Base-by-base conservation (phyloP, 2,329 filamentous ascomycete genomes). In the Zymoseptoria passerinii region DNA sequence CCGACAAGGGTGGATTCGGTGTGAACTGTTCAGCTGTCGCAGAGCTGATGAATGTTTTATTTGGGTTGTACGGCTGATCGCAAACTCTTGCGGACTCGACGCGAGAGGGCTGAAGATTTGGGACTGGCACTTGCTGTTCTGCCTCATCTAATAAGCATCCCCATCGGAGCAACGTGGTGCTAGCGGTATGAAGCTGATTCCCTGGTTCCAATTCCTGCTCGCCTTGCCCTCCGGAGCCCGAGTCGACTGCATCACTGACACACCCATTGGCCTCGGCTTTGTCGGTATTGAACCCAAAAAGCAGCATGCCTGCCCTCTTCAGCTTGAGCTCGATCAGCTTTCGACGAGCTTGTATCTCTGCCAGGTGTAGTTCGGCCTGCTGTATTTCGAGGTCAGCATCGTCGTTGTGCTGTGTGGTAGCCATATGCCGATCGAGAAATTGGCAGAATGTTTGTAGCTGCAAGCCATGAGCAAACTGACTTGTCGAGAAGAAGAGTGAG, bases 11-110 rank as follows among this genome's bases (percentile, higher is more conserved):
- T 76, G 77, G 20, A 76, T 75, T 48, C 83, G 89, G 76, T 86
- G 92, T 1, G 78, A 83, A 76, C 0, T 83, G 80, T 0, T 81
- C 81, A 67, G 85, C 79, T 60, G 85, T 84, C 27, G 16, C 20
- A 27, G 50, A 20, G 66, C 80, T 81, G 67, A 80, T 82, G 50
- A 19, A 51, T 8, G 27, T 13, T 16, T 3, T 27, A 27, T 27
- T 27, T 0, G 88, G 86, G 66, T 87, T 91, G 78, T 89, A 95
- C 0, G 95, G 81, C 72, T 94, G 90, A 71, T 96, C 92, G 67
- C 84, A 82, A 69, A 89, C 92, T 53, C 90, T 82, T 68, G 94
- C 90, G 18, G 90, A 92, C 76, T 94, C 90, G 0, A 90, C 94
- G 57, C 90, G 82, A 65, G 67, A 68, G 3, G 73, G 65, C 58